A percentile compares a stretch with the other conserved stretches of the same genome.
Conservation (phyloP, 2,329 filamentous ascomycete species). For the Pyrenochaeta sp. region DNA sequence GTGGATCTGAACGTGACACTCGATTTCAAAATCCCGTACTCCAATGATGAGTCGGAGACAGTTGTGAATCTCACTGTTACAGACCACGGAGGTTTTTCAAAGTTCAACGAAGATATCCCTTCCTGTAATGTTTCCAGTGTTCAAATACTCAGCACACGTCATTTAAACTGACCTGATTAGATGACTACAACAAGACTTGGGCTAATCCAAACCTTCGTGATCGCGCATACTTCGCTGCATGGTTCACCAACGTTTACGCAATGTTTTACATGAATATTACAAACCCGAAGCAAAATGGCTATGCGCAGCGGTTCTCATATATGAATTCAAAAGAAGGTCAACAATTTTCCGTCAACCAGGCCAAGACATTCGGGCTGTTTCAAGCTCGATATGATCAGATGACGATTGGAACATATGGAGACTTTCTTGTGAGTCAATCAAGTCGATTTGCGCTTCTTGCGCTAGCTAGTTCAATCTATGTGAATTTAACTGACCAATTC, state of each 20-base stretch:
- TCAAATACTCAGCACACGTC: not conserved
- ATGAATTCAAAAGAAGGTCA: conserved; percentile 40
- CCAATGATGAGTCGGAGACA: conserved; percentile 14
- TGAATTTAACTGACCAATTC: conserved; percentile 20
- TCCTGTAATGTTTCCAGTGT: conserved; percentile 4
- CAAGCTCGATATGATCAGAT: conserved; percentile 10
- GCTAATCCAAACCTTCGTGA: conserved; percentile 48
- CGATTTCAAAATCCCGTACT: conserved; percentile 47
- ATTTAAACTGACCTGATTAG: not conserved
- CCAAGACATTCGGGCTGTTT: not conserved
- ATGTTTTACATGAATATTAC: conserved; percentile 55
- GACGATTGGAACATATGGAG: conserved; percentile 3
- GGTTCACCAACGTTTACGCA: conserved; percentile 52
- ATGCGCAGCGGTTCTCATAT: conserved; percentile 42
- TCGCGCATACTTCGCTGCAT: conserved; percentile 57
- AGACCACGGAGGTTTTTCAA: conserved; percentile 56
- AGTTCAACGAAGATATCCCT: conserved; percentile 49
- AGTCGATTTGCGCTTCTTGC: not conserved
- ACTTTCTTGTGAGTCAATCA: not conserved
- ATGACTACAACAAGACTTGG: conserved; percentile 43
- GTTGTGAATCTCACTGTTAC: conserved; percentile 47
- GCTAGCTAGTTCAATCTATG: not conserved
- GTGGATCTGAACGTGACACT: conserved; percentile 56
- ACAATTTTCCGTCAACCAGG: conserved; percentile 4
- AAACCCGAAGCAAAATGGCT: conserved; percentile 15